Evolutionary conservation across 1,284 basidiomycete species (phyloP), one percentile per base, ranked within the genome.

Genomic region (Irpex rosettiformis): DNA sequence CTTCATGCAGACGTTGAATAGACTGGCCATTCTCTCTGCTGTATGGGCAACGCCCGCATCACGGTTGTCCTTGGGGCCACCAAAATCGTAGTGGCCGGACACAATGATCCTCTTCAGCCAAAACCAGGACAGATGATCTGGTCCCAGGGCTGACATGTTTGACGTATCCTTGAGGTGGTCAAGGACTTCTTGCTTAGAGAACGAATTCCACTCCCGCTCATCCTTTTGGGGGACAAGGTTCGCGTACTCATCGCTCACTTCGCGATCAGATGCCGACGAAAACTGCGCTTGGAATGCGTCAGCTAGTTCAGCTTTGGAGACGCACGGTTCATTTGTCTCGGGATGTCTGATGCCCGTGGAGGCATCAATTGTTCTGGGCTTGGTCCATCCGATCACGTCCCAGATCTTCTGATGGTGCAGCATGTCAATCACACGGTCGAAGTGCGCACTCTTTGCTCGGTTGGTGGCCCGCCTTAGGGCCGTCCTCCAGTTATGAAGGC

Each of bases 381-480:
- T 57, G 2, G 57, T 58, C 60, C 60, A 61, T 28, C n/a, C 29
- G 4, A 58, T 57, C 25, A 61, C 7, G 37, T 61, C 60, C 60
- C 60, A 61, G 4, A 61, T 49, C 10, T 53, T 42, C 16, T 54
- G 49, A 3, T 43, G 54, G 28, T 58, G 54, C 6, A 40, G 42
- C 24, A 53, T 48, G 2, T 24, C 48, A 2, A 61, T 61, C 18
- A 56, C 21, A 2, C 40, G 27, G 25, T 58, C 60, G 33, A 61
- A 61, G 54, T 51, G 49, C 5, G 2, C 22, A 1, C 57, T 52
- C 18, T 56, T 55, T 2, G 60, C 60, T 1, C 54, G 54, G 2
- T 54, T 52, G 13, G 55, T 56, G 2, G 57, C 56, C 2, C 49
- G 25, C n/a, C 43, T 6, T 13, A 61, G 10, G 4, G 29, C 29